Percentiles rank a stretch among this genome's conserved stretches.
phyloP scores from a whole-genome alignment of 2,329 filamentous ascomycete species.

The Alternaria brassicae region DNA sequence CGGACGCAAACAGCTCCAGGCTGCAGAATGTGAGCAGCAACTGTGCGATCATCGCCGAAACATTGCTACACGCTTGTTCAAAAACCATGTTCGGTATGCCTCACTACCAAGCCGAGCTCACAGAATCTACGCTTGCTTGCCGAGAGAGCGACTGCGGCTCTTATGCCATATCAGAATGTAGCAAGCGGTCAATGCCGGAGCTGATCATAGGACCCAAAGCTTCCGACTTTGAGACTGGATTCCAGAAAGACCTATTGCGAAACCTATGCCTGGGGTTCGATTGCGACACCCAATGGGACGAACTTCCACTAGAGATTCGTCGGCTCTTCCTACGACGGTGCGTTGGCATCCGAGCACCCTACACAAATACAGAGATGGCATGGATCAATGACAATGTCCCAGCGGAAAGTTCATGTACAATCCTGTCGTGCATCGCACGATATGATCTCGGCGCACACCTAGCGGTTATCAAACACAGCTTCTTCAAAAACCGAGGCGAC shows the following conservation, averaged over 20 bases:
- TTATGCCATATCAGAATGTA: slow-evolving; percentile 43
- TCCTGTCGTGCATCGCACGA: slow-evolving; percentile 54
- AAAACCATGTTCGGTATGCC: slow-evolving; percentile 46
- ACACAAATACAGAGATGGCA: slow-evolving; percentile 52
- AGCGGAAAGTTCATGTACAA: slow-evolving; percentile 50
- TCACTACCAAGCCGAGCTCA: slow-evolving; percentile 42
- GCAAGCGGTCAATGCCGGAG: slow-evolving; percentile 44
- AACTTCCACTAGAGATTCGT: slow-evolving; percentile 56
- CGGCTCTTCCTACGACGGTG: slow-evolving; percentile 57
- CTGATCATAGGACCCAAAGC: slow-evolving; percentile 26
- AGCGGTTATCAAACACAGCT: slow-evolving; percentile 43
- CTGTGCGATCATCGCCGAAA: slow-evolving; percentile 44
- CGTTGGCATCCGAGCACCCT: slow-evolving; percentile 51
- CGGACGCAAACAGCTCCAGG: slow-evolving; percentile 35
- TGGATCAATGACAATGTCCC: slow-evolving; percentile 56
- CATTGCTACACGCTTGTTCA: slow-evolving; percentile 43
- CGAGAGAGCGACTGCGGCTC: slow-evolving; percentile 23
- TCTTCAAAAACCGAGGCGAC: slow-evolving; percentile 36
- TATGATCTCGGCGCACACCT: slow-evolving; percentile 58
- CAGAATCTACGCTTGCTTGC: slow-evolving; percentile 45
- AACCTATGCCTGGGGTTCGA: slow-evolving; percentile 59
- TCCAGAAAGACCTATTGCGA: slow-evolving; percentile 56
- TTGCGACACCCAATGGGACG: slow-evolving; percentile 61
- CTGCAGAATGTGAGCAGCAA: slow-evolving; percentile 47
- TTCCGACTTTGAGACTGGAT: slow-evolving; percentile 29